Base-by-base conservation (phyloP, 2,329 filamentous ascomycete species). In the Aspergillus sp. region DNA sequence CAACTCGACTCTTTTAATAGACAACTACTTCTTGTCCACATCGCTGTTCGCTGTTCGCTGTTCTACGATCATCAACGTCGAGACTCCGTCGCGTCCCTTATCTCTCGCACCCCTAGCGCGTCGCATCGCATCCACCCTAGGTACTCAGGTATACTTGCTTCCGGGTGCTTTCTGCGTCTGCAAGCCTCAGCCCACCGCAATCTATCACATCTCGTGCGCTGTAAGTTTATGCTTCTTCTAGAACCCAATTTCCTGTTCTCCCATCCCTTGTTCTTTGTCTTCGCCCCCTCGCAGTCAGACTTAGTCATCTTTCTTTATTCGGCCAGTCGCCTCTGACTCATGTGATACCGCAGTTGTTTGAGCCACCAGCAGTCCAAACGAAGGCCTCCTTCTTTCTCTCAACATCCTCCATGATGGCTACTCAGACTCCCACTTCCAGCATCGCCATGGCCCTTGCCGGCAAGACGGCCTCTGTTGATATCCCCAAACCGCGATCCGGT, bases 381-480 rank as follows among this genome's bases (percentile, higher is more conserved):
- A 52, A 55, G 53, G 47, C 48, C 33, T 52, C 55, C 44, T 44
- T 49, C 55, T 41, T 3, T 8, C 27, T 35, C 31, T 41, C 45
- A 39, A 35, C 61, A 77, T 68, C 27, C 9, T 31, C 27, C 68
- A 81, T 81, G 78, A 81, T 81, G 78, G 76, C 77, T 75, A 66
- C 72, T 64, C 71, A 73, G 57, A 72, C 66, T 56, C 63, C 68
- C 54, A 69, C 67, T 55, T 81, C 78, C 66, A 79, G 74, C 72
- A 77, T 80, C 65, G 77, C 76, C 59, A 76, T 80, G 74, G 79
- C 78, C 65, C 74, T 80, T 68, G 78, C 78, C 73, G 76, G 76
- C 70, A 80, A 78, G 72, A 79, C 78, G 60, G 77, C 76, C 58
- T 80, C 76, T 43, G 74, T 81, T 65, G 77, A 80, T 64, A 80